A percentile compares a stretch with the other conserved stretches of the same genome.
These are phyloP conservation scores for Penicillium sp. DNA, from an alignment of 2,329 filamentous ascomycete species.

Conservation along the genomic window DNA sequence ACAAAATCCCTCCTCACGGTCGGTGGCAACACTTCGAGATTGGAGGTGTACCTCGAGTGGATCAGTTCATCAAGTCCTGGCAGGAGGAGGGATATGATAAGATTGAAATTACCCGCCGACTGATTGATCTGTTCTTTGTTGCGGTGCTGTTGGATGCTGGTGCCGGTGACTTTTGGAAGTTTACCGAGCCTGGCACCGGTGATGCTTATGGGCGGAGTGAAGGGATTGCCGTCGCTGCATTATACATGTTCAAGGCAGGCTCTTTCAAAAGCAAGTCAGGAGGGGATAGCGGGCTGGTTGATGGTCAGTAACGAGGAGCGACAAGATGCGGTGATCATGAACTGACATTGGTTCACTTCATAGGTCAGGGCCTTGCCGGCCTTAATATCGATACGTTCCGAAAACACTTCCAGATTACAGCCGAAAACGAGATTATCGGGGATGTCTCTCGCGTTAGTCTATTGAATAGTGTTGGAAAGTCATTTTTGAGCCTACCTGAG, in stretches of 20 bases:
- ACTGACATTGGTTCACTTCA: background rate
- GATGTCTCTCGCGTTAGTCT: conserved; percentile 45
- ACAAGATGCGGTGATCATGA: background rate
- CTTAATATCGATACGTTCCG: conserved; percentile 5
- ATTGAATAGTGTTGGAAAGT: conserved; percentile 45
- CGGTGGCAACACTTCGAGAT: conserved; percentile 66
- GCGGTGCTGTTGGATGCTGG: conserved; percentile 60
- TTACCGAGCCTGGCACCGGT: conserved; percentile 39
- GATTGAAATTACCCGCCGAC: conserved; percentile 51
- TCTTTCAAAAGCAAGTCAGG: conserved; percentile 35
- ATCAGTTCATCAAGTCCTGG: conserved; percentile 49
- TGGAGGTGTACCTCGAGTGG: conserved; percentile 53
- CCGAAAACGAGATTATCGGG: conserved; percentile 49
- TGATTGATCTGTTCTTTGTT: conserved; percentile 63
- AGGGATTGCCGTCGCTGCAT: conserved; percentile 52
- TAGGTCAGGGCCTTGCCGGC: background rate
- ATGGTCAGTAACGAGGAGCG: conserved; percentile 33
- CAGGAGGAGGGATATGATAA: conserved; percentile 43
- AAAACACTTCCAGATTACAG: conserved; percentile 45
- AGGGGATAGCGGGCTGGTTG: conserved; percentile 26
- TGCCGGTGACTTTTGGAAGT: conserved; percentile 53
- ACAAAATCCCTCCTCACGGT: conserved; percentile 55
- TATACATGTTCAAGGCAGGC: conserved; percentile 52
- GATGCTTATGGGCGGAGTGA: conserved; percentile 46
- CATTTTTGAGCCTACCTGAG: conserved; percentile 38